Conservation (phyloP, 2,329 filamentous ascomycete genomes). For the Westerdykella sp. region DNA sequence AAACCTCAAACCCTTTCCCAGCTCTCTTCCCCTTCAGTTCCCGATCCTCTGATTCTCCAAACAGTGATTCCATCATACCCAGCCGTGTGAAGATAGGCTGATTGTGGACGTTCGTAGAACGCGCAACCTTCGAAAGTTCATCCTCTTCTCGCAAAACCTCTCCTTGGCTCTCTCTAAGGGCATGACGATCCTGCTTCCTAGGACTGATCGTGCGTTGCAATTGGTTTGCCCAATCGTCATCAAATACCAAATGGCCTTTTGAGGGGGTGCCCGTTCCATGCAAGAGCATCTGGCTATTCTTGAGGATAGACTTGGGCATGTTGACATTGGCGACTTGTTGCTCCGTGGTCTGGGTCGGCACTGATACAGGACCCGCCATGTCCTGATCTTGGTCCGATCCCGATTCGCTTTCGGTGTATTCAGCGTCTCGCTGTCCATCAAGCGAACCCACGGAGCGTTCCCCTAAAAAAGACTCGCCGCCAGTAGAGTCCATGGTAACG, state of each 20-base stretch:
- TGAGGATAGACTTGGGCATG: slow-evolving; percentile 46
- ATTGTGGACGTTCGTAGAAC: slow-evolving; percentile 14
- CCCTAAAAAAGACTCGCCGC: slow-evolving; percentile 79
- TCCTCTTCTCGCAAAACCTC: slow-evolving; percentile 50
- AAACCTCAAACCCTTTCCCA: slow-evolving; percentile 77
- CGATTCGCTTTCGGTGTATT: slow-evolving; percentile 62
- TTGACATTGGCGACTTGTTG: slow-evolving; percentile 44
- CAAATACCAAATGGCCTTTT: slow-evolving; percentile 51
- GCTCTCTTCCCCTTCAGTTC: slow-evolving; percentile 53
- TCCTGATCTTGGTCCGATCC: slow-evolving; percentile 64
- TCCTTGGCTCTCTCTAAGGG: slow-evolving; percentile 59
- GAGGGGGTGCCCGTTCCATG: slow-evolving; percentile 46
- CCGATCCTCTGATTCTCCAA: slow-evolving; percentile 56
- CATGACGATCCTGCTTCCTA: slow-evolving; percentile 79
- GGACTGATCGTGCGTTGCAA: slow-evolving; percentile 91
- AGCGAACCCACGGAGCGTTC: slow-evolving; percentile 79
- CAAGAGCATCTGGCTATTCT: slow-evolving; percentile 32
- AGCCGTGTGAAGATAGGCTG: slow-evolving; percentile 80
- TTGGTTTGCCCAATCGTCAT: slow-evolving; percentile 89
- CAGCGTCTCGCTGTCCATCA: slow-evolving; percentile 55
- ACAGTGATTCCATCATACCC: slow-evolving; percentile 93
- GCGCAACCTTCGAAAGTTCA: slow-evolving; percentile 26
- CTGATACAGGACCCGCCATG: slow-evolving; percentile 71
- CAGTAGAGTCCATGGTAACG: slow-evolving; percentile 24
- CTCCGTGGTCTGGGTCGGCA: slow-evolving; percentile 71